Evolutionary conservation across 164 flowering plant genomes (phyloP).

Genomic region (Kalanchoe fedtschenkoi): DNA sequence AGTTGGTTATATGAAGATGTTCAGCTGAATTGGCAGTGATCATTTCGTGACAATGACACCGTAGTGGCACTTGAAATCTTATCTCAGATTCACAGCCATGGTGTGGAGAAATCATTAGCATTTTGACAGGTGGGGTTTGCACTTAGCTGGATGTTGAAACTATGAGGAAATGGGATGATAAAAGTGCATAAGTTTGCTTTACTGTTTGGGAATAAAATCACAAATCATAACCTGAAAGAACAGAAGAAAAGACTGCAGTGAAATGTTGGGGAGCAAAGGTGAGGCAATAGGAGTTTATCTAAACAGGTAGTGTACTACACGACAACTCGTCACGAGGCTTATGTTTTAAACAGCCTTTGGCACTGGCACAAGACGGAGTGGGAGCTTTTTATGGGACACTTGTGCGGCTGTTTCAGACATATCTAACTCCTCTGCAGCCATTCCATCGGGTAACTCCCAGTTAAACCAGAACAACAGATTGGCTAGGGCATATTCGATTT

Average conservation of each 20-base stretch:
- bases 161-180: too few species aligned
- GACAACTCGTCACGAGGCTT: neutral
- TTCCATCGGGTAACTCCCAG: slow-evolving; percentile 3
- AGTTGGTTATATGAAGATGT: neutral
- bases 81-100: neutral
- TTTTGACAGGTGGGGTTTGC: too few species aligned
- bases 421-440: neutral
- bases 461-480: slow-evolving; percentile 9
- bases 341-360: neutral
- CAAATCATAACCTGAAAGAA: too few species aligned
- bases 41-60: too few species aligned
- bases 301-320: neutral
- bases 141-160: too few species aligned
- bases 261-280: too few species aligned
- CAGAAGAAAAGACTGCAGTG: too few species aligned
- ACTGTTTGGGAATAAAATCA: too few species aligned
- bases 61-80: neutral
- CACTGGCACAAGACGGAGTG: slow-evolving; percentile 1
- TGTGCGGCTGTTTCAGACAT: neutral
- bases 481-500: slow-evolving; percentile 4
- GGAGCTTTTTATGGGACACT: neutral
- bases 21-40: too few species aligned
- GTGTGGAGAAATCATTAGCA: neutral
- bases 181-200: too few species aligned
- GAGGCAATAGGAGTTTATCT: too few species aligned